Conservation (phyloP, 306 rosid genomes). For the Pterocarpus macrocarpus region DNA sequence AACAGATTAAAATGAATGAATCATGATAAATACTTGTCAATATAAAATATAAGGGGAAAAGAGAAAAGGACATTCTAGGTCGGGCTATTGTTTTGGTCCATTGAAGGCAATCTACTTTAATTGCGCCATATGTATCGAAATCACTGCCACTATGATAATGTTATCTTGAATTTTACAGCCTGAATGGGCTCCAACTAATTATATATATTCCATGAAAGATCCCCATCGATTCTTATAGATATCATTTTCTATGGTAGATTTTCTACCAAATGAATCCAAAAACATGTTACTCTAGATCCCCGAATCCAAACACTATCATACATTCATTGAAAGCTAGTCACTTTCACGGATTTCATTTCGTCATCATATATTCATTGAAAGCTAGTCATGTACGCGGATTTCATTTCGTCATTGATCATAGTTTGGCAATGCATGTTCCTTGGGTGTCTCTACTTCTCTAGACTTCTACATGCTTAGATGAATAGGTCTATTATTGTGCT, state of each 20-base stretch:
- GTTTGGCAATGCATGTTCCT: slow-evolving; percentile 8
- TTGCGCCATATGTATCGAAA: background rate
- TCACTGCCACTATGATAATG: too few species aligned
- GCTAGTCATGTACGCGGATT: slow-evolving; percentile 31
- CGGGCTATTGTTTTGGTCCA: background rate
- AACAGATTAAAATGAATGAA: too few species aligned
- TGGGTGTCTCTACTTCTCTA: slow-evolving; percentile 24
- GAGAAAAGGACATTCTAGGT: background rate
- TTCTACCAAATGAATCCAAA: slow-evolving; percentile 37
- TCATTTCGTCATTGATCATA: slow-evolving; percentile 41
- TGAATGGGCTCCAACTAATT: background rate
- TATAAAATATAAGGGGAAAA: too few species aligned
- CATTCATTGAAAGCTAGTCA: slow-evolving; percentile 33
- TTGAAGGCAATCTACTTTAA: background rate
- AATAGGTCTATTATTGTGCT: slow-evolving; percentile 6
- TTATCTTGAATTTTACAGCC: too few species aligned
- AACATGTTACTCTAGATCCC: slow-evolving; percentile 38
- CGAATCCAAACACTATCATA: slow-evolving; percentile 48
- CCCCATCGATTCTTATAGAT: slow-evolving; percentile 44
- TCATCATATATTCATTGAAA: slow-evolving; percentile 42
- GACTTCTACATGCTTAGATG: slow-evolving; percentile 13
- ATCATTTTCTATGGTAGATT: slow-evolving; percentile 36
- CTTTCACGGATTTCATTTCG: slow-evolving; percentile 32
- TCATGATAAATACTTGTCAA: too few species aligned
- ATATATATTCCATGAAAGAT: slow-evolving; percentile 24